phyloP scores from a whole-genome alignment of 768 basidiomycete genomes.

The Hebeloma cylindrosporum region DNA sequence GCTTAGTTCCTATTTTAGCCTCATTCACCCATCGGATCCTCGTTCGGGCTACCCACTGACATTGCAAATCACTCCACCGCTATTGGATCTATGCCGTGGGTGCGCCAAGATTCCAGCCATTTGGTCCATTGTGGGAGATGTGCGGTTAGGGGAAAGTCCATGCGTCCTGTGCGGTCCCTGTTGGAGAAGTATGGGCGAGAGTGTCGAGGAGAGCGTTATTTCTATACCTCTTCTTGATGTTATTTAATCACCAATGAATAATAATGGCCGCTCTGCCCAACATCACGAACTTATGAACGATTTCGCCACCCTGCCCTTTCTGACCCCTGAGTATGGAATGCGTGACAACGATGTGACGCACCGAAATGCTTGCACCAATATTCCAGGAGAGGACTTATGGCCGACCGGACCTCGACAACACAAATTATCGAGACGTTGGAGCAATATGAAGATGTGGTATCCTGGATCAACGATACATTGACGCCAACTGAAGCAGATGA shows the following conservation, averaged over 20 bases:
- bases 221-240: conserved; percentile 51
- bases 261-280: conserved; percentile 18
- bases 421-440: conserved; percentile 56
- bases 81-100: conserved; percentile 63
- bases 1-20: conserved; percentile 36
- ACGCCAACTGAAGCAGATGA: conserved; percentile 35
- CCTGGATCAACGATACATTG: conserved; percentile 74
- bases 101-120: conserved; percentile 73
- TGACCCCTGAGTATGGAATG: too few species aligned
- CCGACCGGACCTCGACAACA: conserved; percentile 35
- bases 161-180: conserved; percentile 72
- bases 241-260: conserved; percentile 16
- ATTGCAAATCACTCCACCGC: conserved; percentile 59
- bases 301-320: too few species aligned
- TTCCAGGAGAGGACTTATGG: too few species aligned
- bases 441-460: conserved; percentile 56
- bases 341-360: too few species aligned
- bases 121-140: conserved; percentile 66
- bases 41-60: conserved; percentile 64
- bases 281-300: conserved; percentile 2
- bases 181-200: conserved; percentile 68
- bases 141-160: conserved; percentile 76
- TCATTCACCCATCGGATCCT: conserved; percentile 58
- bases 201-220: conserved; percentile 43
- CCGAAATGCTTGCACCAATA: too few species aligned